phyloP scores from a whole-genome alignment of 257 asterid genomes.

The Solanum ahanhuiri region DNA sequence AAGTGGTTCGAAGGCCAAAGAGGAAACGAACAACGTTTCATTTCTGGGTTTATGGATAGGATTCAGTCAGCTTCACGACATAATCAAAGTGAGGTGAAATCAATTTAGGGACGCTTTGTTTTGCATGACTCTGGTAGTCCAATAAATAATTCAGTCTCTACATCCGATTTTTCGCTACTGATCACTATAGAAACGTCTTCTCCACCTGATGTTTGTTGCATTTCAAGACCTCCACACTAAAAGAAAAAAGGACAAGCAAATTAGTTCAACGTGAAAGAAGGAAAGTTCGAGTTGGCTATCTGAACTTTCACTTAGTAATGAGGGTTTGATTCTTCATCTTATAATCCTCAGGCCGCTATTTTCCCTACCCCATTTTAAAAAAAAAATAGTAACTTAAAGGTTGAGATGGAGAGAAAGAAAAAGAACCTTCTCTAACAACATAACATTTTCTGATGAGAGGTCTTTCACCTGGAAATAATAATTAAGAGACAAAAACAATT shows the following conservation, averaged over 20 bases:
- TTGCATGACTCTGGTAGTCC: constrained; percentile 54
- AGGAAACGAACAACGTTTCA: background rate
- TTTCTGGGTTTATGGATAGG: background rate
- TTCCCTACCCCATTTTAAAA: too few species aligned
- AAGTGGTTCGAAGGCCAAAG: background rate
- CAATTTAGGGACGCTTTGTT: constrained; percentile 2
- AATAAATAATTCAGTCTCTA: constrained; percentile 76
- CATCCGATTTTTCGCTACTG: constrained; percentile 55
- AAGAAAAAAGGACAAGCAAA: background rate
- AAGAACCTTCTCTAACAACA: constrained; percentile 59
- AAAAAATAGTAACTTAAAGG: background rate
- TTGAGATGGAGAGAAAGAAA: background rate
- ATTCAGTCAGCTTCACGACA: background rate
- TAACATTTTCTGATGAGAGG: constrained; percentile 63
- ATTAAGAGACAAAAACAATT: background rate
- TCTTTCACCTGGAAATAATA: constrained; percentile 45
- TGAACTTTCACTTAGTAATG: background rate
- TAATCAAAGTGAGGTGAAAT: background rate
- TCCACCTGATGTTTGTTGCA: constrained; percentile 9
- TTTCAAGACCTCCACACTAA: constrained; percentile 36
- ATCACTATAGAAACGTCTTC: constrained; percentile 19
- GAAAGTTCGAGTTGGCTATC: background rate
- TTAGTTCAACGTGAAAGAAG: background rate
- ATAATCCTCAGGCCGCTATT: background rate
- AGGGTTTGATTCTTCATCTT: background rate